Evolutionary conservation across 768 basidiomycete genomes (phyloP).

Genomic region (Mycena olivaceomarginata): DNA sequence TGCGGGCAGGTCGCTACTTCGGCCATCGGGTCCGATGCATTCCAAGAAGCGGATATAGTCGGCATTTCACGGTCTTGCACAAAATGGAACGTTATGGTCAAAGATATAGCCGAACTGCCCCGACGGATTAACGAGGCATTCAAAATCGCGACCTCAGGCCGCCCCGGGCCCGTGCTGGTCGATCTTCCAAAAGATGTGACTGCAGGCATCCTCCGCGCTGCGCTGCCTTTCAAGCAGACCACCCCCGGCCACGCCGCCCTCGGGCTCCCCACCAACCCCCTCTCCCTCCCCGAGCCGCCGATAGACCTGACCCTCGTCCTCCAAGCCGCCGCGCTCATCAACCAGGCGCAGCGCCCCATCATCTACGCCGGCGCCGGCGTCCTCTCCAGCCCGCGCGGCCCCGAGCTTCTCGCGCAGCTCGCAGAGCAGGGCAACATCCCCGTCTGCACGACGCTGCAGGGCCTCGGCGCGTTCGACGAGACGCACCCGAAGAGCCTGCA

Average conservation of each 20-base stretch:
- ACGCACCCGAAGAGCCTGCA: conserved; percentile 89
- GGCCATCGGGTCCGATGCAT: conserved; percentile 99
- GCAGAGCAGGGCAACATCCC: conserved; percentile 94
- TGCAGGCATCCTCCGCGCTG: conserved; percentile 89
- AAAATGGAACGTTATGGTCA: conserved; percentile 99
- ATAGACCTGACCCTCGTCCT: conserved; percentile 81
- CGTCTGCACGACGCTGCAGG: conserved; percentile 97
- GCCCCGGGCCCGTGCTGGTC: conserved; percentile 98
- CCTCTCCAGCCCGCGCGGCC: conserved; percentile 87
- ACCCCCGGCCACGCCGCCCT: conserved; percentile 84
- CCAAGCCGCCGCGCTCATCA: conserved; percentile 93
- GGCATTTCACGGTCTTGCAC: conserved; percentile 98
- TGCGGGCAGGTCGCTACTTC: conserved; percentile 98
- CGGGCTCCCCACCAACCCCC: conserved; percentile 84
- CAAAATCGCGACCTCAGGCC: conserved; percentile 98
- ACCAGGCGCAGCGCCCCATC: conserved; percentile 91
- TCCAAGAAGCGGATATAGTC: conserved; percentile 98
- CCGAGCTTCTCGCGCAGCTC: conserved; percentile 86
- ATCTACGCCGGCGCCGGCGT: conserved; percentile 97
- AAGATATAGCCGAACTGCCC: conserved; percentile 96
- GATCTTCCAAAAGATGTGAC: conserved; percentile 99
- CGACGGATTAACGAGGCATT: conserved; percentile 98
- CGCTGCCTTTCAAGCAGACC: conserved; percentile 91
- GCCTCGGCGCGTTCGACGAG: conserved; percentile 97
- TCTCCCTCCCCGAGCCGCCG: conserved; percentile 74